Percentiles rank a stretch among this genome's conserved stretches.
These are phyloP conservation scores for Pythium vanterpoolii DNA, from an alignment of 352 stramenopile genomes.

Conservation along the genomic window DNA sequence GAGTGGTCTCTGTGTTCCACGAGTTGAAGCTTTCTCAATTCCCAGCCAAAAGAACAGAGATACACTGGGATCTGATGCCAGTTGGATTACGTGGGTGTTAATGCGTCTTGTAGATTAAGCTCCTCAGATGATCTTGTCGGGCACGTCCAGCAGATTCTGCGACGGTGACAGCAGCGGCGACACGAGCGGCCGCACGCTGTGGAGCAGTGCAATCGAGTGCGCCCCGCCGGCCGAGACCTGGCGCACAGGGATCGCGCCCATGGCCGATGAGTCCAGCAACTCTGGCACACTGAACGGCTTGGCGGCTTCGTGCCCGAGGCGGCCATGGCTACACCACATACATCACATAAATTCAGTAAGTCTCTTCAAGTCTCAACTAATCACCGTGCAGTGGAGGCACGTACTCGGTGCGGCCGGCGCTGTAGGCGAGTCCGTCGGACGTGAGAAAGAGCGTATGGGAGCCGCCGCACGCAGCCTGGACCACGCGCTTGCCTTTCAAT, in stretches of 20 bases:
- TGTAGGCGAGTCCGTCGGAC: slow-evolving; percentile 79
- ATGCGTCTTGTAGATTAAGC: background rate
- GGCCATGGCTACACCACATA: slow-evolving; percentile 45
- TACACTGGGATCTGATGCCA: background rate
- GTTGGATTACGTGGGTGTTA: background rate
- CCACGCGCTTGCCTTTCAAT: slow-evolving; percentile 52
- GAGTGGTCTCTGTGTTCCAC: too few relatives aligned
- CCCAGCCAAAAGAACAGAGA: too few relatives aligned
- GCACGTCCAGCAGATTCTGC: slow-evolving; percentile 6
- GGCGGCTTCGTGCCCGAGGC: slow-evolving; percentile 52
- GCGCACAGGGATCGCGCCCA: slow-evolving; percentile 53
- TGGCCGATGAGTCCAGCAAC: slow-evolving; percentile 34
- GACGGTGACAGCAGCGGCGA: slow-evolving; percentile 59
- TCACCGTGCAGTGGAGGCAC: slow-evolving; percentile 11
- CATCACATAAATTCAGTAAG: background rate
- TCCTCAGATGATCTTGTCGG: slow-evolving; percentile 19
- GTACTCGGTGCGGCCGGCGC: slow-evolving; percentile 81
- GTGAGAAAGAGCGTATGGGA: slow-evolving; percentile 87
- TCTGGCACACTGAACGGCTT: slow-evolving; percentile 54
- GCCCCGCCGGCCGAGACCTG: slow-evolving; percentile 72
- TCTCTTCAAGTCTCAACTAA: background rate
- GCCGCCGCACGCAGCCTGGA: slow-evolving; percentile 73
- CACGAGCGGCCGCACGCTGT: slow-evolving; percentile 49
- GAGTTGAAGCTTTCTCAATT: too few relatives aligned
- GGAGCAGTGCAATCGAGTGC: slow-evolving; percentile 70